These are phyloP conservation scores for Talaromyces sp. DNA, from an alignment of 2,329 filamentous ascomycete species.

Conservation along the genomic window DNA sequence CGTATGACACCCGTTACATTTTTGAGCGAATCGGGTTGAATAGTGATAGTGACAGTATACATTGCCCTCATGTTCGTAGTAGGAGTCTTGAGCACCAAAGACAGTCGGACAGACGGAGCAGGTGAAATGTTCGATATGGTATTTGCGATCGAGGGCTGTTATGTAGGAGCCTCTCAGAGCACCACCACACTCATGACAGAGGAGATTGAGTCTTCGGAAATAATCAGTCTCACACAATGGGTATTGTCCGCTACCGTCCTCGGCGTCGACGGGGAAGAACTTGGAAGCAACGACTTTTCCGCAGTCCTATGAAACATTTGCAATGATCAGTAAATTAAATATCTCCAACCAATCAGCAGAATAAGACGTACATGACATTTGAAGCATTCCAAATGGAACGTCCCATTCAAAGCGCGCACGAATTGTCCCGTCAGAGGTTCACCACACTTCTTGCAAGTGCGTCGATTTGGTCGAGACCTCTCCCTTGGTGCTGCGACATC, in stretches of 20 bases:
- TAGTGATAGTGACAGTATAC: conserved; percentile 99
- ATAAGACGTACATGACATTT: conserved; percentile 76
- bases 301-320: conserved; percentile 67
- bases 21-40: conserved; percentile 92
- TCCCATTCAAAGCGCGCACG: conserved; percentile 87
- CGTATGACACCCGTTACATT: conserved; percentile 94
- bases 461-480: conserved; percentile 39
- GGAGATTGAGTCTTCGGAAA: conserved; percentile 83
- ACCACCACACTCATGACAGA: conserved; percentile 89
- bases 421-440: conserved; percentile 91
- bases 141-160: conserved; percentile 94
- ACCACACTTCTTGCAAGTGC: conserved; percentile 79
- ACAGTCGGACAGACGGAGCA: conserved; percentile 95
- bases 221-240: conserved; percentile 98
- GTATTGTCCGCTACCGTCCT: conserved; percentile 78
- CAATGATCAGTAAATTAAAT: conserved; percentile 22
- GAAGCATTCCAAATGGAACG: conserved; percentile 97
- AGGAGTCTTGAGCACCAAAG: conserved; percentile 97
- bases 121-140: conserved; percentile 98
- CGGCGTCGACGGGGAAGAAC: conserved; percentile 95
- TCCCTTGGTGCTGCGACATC: conserved; percentile 38
- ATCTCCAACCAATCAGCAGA: conserved; percentile 18
- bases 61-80: conserved; percentile 94
- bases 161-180: conserved; percentile 96
- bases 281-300: conserved; percentile 96